Conservation (phyloP, 352 stramenopile species). For the Thraustochytrium striatum region DNA sequence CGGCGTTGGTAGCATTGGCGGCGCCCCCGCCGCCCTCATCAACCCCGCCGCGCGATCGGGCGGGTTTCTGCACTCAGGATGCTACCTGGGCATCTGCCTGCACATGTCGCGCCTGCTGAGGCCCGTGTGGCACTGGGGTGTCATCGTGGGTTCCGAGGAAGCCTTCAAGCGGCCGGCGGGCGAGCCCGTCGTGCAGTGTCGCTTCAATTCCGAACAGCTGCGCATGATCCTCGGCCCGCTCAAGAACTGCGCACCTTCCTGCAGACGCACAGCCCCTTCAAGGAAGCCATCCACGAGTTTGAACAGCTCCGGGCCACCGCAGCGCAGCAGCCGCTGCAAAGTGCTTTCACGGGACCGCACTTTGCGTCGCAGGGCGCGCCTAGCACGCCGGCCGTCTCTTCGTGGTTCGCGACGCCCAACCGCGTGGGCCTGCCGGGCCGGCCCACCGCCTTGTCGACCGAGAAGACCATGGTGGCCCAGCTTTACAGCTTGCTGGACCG, state of each 20-base stretch:
- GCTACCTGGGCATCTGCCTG: conserved; percentile 19
- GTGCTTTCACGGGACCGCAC: too few species aligned
- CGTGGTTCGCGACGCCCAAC: not conserved
- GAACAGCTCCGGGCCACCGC: not conserved
- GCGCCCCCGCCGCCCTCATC: not conserved
- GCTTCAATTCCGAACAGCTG: conserved; percentile 4
- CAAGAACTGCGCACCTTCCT: not conserved
- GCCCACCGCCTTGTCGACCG: not conserved
- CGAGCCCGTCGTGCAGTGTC: conserved; percentile 1
- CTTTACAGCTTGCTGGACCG: conserved; percentile 30
- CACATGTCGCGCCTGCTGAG: conserved; percentile 9
- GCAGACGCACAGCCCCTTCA: not conserved
- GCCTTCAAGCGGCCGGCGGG: not conserved
- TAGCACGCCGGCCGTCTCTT: not conserved
- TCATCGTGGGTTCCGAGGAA: not conserved
- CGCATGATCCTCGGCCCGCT: conserved; percentile 15
- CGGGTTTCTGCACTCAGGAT: not conserved
- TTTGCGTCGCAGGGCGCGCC: too few species aligned
- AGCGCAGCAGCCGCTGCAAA: not conserved
- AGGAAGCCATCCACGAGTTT: conserved; percentile 29
- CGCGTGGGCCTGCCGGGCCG: conserved; percentile 6
- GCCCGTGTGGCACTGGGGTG: conserved; percentile 21
- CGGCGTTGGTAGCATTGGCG: not conserved
- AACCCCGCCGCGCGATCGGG: not conserved
- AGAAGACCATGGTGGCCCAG: conserved; percentile 1